Base-by-base conservation (phyloP, 345 rosid species). In the Psidium guajava region DNA sequence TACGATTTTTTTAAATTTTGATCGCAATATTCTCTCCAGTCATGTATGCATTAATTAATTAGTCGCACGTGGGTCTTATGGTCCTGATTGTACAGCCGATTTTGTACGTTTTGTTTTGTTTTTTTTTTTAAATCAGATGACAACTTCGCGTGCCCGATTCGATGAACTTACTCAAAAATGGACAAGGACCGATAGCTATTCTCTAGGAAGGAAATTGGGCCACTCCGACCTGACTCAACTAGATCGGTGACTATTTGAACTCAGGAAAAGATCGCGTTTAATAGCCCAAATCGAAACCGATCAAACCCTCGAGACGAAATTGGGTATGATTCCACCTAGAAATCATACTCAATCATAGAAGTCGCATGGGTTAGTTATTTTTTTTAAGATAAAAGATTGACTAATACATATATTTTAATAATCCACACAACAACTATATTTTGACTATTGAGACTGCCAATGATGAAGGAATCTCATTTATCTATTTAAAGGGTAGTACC, bases 21-120 rank as follows among this genome's bases (percentile, higher is more conserved):
- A 44, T 55, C 58, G 7, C 28, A 27, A 42, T 44, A 47, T 58
- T 40, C 32, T 83, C 24, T 47, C 36, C 22, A 8, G 36, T 20
- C 56, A 28, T 51, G 44, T 24, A 84, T 27, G 81, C 56, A 81
- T 84, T 54, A 55, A 61, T 57, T 52, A n/a, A 82, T 57, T 42
- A 73, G 56, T 36, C 21, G 89, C 87, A 87, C 86, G 87, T 86
- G 89, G 53, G 87, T 86, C 85, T 86, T 54, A 40, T 74, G 86
- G 88, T 83, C 82, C 88, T 47, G 25, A 59, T 83, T 82, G 82
- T 83, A 44, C 86, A 83, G 28, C 86, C 85, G 84, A 81, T 81
- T 24, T 42, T 24, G 2, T 81, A 83, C 5, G 47, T 83, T 55
- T 86, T 81, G 82, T 42, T 40, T 3, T 5, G 0, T 36, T 36